These are phyloP conservation scores for Rhizopus delemar DNA, from an alignment of 371 early-diverging fungal species.

Conservation along the genomic window DNA sequence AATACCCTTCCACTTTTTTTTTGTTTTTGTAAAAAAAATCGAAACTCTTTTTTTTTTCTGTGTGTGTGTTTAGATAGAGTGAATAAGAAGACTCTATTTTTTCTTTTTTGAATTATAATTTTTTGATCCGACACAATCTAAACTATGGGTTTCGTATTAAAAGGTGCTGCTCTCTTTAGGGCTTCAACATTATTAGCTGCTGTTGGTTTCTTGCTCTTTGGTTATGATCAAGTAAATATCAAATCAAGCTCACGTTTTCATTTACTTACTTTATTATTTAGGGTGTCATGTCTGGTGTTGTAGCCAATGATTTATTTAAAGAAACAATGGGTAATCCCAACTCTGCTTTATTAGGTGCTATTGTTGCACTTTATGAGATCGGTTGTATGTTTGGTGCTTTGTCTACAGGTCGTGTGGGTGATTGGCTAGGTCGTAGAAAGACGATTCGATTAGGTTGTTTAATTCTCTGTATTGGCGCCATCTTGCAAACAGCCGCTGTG, in stretches of 20 bases:
- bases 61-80: too few species aligned
- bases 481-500: slow-evolving; percentile 41
- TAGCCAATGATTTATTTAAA: slow-evolving; percentile 35
- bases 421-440: slow-evolving; percentile 43
- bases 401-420: slow-evolving; percentile 43
- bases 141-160: slow-evolving; percentile 31
- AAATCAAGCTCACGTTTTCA: background rate
- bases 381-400: slow-evolving; percentile 44
- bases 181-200: slow-evolving; percentile 50
- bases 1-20: slow-evolving; percentile 8
- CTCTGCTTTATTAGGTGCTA: slow-evolving; percentile 22
- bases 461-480: slow-evolving; percentile 40
- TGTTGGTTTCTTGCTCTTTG: slow-evolving; percentile 52
- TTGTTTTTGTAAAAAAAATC: background rate
- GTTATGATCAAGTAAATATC: slow-evolving; percentile 48
- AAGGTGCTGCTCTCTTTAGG: slow-evolving; percentile 42
- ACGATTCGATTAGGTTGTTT: slow-evolving; percentile 38
- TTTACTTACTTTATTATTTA: background rate
- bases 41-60: background rate
- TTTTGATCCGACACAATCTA: slow-evolving; percentile 4
- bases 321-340: slow-evolving; percentile 39
- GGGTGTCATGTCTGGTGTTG: slow-evolving; percentile 55
- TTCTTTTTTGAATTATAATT: slow-evolving; percentile 7
- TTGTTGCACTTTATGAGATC: slow-evolving; percentile 42
- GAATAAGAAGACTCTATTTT: background rate